These are phyloP conservation scores for Phylloporus arenicola DNA, from an alignment of 768 basidiomycete species.

Conservation along the genomic window DNA sequence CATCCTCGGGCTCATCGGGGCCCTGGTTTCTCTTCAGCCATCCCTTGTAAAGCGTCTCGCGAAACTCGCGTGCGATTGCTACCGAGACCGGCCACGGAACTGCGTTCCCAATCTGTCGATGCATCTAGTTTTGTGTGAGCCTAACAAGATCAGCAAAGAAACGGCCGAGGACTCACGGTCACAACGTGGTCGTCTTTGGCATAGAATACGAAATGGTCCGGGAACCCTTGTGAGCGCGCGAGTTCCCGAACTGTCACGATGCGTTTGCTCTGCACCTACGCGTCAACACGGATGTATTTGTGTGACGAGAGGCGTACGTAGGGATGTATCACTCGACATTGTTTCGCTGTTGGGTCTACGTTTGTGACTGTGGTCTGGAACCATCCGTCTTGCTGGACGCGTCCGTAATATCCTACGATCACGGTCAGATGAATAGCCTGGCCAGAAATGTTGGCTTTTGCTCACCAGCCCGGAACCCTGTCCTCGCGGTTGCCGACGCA, in stretches of 20 bases:
- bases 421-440: background rate
- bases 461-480: conserved; percentile 49
- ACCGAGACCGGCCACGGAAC: conserved; percentile 61
- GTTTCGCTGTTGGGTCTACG: conserved; percentile 74
- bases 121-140: conserved; percentile 46
- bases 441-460: background rate
- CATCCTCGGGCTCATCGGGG: conserved; percentile 18
- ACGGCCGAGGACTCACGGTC: conserved; percentile 42
- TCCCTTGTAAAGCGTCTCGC: conserved; percentile 44
- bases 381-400: conserved; percentile 48
- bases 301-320: conserved; percentile 37
- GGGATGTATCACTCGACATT: conserved; percentile 63
- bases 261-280: conserved; percentile 49
- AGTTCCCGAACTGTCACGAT: conserved; percentile 72
- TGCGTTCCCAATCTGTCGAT: conserved; percentile 77
- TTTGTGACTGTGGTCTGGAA: conserved; percentile 79
- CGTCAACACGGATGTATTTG: background rate
- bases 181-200: conserved; percentile 48
- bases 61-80: conserved; percentile 63
- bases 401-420: conserved; percentile 48
- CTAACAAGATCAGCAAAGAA: background rate
- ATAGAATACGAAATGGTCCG: conserved; percentile 64
- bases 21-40: conserved; percentile 38
- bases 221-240: conserved; percentile 78
- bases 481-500: conserved; percentile 48